Percentiles rank a stretch among this genome's conserved stretches.
phyloP scores from a whole-genome alignment of 345 rosid species.

The Bretschneidera sinensis region DNA sequence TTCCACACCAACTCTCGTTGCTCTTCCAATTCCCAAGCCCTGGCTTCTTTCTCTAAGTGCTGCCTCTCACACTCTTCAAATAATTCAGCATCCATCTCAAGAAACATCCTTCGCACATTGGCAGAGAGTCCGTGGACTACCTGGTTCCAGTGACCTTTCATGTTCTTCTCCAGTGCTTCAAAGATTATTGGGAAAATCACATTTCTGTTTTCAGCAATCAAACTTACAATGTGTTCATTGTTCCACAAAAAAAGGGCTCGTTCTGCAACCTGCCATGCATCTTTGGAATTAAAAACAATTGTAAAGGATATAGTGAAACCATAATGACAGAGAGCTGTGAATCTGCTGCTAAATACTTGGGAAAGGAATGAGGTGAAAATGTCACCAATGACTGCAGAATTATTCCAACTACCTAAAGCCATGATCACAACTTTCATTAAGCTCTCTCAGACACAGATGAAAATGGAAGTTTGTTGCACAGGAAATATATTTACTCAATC shows the following conservation, averaged over 20 bases:
- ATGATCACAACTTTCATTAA: too few species aligned
- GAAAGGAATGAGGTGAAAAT: too few species aligned
- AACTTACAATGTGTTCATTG: constrained; percentile 48
- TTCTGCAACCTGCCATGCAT: constrained; percentile 56
- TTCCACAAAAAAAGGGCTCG: constrained; percentile 63
- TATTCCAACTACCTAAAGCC: too few species aligned
- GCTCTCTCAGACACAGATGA: too few species aligned
- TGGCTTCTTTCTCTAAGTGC: constrained; percentile 33
- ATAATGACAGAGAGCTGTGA: too few species aligned
- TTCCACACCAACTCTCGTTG: constrained; percentile 38
- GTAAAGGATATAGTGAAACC: not conserved
- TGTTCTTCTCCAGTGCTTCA: constrained; percentile 53
- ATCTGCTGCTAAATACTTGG: too few species aligned
- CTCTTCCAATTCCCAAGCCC: constrained; percentile 29
- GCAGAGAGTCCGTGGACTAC: constrained; percentile 47
- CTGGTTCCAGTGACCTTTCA: constrained; percentile 57
- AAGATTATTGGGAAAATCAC: constrained; percentile 52
- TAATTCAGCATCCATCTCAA: constrained; percentile 37
- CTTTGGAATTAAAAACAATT: not conserved
- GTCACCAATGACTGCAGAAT: too few species aligned
- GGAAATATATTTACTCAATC: too few species aligned
- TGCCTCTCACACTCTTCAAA: constrained; percentile 35
- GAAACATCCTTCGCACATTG: constrained; percentile 49
- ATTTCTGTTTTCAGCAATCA: constrained; percentile 44
- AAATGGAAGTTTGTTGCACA: too few species aligned